phyloP scores from a whole-genome alignment of 371 early-diverging fungal genomes.

The Rhizopus delemar region DNA sequence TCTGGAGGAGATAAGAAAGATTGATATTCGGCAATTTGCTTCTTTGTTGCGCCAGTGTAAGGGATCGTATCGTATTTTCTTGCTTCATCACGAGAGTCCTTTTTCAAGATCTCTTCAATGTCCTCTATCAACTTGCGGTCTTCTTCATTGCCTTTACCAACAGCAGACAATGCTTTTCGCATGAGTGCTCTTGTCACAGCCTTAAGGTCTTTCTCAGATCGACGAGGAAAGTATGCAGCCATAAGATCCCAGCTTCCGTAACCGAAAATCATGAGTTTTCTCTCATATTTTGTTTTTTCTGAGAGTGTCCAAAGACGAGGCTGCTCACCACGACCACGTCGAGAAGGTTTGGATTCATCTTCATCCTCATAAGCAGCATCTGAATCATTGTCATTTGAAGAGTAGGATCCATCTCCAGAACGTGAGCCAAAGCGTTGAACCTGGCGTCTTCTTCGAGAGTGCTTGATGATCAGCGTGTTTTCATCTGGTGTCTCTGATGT shows the following conservation, averaged over 20 bases:
- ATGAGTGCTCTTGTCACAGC: constrained; percentile 51
- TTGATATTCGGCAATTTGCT: constrained; percentile 61
- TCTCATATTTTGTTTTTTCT: constrained; percentile 76
- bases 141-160: constrained; percentile 46
- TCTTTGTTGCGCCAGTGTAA: constrained; percentile 60
- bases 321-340: constrained; percentile 15
- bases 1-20: constrained; percentile 71
- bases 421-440: constrained; percentile 51
- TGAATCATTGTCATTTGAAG: constrained; percentile 31
- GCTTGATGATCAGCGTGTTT: constrained; percentile 64
- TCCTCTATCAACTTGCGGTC: constrained; percentile 47
- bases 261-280: constrained; percentile 83
- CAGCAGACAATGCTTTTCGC: constrained; percentile 36
- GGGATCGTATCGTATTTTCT: constrained; percentile 54
- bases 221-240: constrained; percentile 58
- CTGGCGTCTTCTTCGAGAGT: constrained; percentile 66
- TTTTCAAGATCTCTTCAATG: constrained; percentile 39
- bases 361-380: constrained; percentile 48
- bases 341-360: constrained; percentile 4
- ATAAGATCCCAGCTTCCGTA: constrained; percentile 80
- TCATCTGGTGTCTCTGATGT: constrained; percentile 53
- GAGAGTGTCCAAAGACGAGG: constrained; percentile 74
- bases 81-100: constrained; percentile 40
- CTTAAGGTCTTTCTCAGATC: constrained; percentile 61
- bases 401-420: constrained; percentile 27